Percentiles rank a stretch among this genome's conserved stretches.
phyloP scores from a whole-genome alignment of 2,329 filamentous ascomycete species.

The Hypoxylon sp. region DNA sequence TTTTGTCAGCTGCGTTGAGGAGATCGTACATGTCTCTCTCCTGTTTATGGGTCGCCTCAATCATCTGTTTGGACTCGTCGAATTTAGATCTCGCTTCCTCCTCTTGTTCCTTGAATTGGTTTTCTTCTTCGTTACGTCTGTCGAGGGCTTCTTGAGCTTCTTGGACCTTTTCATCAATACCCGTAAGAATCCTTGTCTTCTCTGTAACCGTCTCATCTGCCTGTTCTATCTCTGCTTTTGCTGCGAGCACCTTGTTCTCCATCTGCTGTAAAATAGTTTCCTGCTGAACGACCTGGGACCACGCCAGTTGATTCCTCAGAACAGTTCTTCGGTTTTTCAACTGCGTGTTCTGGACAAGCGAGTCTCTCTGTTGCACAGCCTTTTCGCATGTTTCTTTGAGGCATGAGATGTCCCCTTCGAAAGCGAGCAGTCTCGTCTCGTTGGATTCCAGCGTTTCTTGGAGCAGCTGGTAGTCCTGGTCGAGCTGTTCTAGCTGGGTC shows the following conservation, averaged over 20 bases:
- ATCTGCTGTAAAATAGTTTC: slow-evolving; percentile 65
- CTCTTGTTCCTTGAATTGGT: slow-evolving; percentile 59
- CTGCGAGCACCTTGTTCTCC: slow-evolving; percentile 44
- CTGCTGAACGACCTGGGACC: slow-evolving; percentile 85
- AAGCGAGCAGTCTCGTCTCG: slow-evolving; percentile 70
- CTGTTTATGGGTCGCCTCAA: slow-evolving; percentile 68
- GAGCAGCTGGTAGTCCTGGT: slow-evolving; percentile 89
- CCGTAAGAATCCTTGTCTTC: slow-evolving; percentile 63
- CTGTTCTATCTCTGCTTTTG: slow-evolving; percentile 53
- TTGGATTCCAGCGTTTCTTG: slow-evolving; percentile 82
- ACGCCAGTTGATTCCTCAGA: slow-evolving; percentile 77
- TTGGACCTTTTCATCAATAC: slow-evolving; percentile 59
- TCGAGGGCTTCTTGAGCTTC: slow-evolving; percentile 56
- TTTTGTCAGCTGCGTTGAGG: slow-evolving; percentile 64
- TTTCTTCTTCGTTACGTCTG: slow-evolving; percentile 59
- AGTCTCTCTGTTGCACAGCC: slow-evolving; percentile 72
- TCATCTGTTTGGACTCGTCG: slow-evolving; percentile 64
- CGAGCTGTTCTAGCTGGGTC: slow-evolving; percentile 90
- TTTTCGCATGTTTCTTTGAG: slow-evolving; percentile 70
- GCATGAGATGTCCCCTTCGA: slow-evolving; percentile 70
- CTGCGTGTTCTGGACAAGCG: slow-evolving; percentile 73
- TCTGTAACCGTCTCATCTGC: slow-evolving; percentile 53
- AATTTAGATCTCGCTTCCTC: slow-evolving; percentile 63
- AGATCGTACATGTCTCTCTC: slow-evolving; percentile 73
- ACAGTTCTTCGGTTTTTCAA: slow-evolving; percentile 71